Evolutionary conservation across 495 filamentous ascomycete species (phyloP).

Genomic region (Tuber brumale): DNA sequence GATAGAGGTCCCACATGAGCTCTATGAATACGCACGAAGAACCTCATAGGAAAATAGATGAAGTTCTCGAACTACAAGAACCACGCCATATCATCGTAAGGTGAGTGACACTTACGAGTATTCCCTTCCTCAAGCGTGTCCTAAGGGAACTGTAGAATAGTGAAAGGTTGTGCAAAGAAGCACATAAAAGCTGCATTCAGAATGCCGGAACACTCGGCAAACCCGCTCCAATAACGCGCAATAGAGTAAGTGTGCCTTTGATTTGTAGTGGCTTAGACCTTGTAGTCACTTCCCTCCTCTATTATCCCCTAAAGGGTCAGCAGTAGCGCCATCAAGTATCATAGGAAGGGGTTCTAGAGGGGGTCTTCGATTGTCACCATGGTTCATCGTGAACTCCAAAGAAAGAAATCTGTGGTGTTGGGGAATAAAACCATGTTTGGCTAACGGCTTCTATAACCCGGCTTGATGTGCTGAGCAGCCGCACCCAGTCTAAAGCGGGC

Average conservation of each 20-base stretch:
- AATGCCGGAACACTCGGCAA: background rate
- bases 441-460: background rate
- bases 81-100: background rate
- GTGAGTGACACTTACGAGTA: background rate
- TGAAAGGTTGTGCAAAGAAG: background rate
- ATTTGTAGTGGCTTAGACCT: background rate
- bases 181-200: background rate
- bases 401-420: background rate
- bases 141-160: background rate
- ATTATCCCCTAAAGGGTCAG: background rate
- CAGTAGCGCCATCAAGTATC: background rate
- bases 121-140: background rate
- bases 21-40: background rate
- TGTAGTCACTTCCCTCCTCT: background rate
- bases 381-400: background rate
- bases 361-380: background rate
- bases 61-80: background rate
- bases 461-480: background rate
- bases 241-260: background rate
- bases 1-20: background rate
- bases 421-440: background rate
- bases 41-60: background rate
- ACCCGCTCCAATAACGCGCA: background rate
- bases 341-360: background rate
- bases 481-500: background rate